Base-by-base conservation (phyloP, 371 early-diverging fungal genomes). In the Gilbertella persicaria region DNA sequence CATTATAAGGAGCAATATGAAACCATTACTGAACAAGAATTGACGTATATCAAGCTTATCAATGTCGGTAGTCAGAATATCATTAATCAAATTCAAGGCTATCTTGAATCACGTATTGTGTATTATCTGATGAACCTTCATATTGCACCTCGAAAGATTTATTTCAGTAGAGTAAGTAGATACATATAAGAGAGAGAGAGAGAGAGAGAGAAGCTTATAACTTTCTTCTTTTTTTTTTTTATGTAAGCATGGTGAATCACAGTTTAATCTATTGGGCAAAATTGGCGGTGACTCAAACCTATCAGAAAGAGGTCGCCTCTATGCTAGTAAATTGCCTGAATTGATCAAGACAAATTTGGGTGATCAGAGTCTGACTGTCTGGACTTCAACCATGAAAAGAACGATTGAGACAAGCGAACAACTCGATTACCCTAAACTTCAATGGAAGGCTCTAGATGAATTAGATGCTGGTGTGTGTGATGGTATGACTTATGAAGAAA, bases 91-190 rank as follows among this genome's bases (percentile, higher is more conserved):
- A 92, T 96, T 50, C 86, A 88, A 52, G 97, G 97, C 45, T 97
- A 96, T 68, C 80, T 97, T 16, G 94, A 97, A 67, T 90, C 92
- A 35, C 79, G 98, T 36, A 92, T 99, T 53, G 95, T 96, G 10
- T 97, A 95, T 72, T 98, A 94, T 64, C 72, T 98, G 56, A 97
- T 97, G 98, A 99, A 99, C 71, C 81, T 99, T 28, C 98, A 99
- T 75, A 96, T 95, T 46, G 87, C 90, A 10, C 95, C 98, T 4
- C 62, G 96, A 49, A 87, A 88, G 61, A 94, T 99, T 45, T 94
- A 95, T 67, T 91, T 99, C 45, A 87, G 86, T 53, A 63, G 88
- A 52, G 87, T 87, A 73, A 60, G 69, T 61, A 28, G 7, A 38
- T 14, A 17, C 7, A 37, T 20, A 37, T 16, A 52, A 19, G 25